Evolutionary conservation across 2,329 filamentous ascomycete species (phyloP).

Genomic region (Alternaria consortialis): DNA sequence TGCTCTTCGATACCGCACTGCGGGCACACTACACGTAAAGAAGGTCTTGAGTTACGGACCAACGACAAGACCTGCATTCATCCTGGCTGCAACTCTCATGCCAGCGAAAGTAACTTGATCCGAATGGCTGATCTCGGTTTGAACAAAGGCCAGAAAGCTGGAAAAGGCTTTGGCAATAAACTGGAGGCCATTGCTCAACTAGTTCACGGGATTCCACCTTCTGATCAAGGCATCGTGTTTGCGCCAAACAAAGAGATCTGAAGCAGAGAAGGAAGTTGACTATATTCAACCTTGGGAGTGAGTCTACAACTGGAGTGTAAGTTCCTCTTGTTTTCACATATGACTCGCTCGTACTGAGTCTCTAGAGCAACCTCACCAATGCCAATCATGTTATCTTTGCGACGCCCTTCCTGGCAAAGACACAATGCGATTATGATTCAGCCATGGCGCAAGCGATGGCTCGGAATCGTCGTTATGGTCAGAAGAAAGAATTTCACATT

Average conservation of each 20-base stretch:
- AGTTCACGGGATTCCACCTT: slow-evolving; percentile 54
- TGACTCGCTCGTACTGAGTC: background rate
- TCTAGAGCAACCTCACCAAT: slow-evolving; percentile 65
- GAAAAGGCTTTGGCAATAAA: slow-evolving; percentile 42
- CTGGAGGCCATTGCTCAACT: slow-evolving; percentile 32
- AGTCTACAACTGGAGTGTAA: slow-evolving; percentile 68
- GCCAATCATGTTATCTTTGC: slow-evolving; percentile 73
- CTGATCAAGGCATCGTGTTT: slow-evolving; percentile 43
- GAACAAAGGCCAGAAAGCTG: slow-evolving; percentile 23
- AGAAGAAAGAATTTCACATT: slow-evolving; percentile 65
- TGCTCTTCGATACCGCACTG: slow-evolving; percentile 37
- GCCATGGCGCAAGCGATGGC: slow-evolving; percentile 72
- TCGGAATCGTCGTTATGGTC: slow-evolving; percentile 66
- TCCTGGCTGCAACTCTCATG: slow-evolving; percentile 27
- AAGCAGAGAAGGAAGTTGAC: slow-evolving; percentile 58
- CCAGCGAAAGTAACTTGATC: slow-evolving; percentile 32
- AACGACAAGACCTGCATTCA: slow-evolving; percentile 35
- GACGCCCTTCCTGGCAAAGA: slow-evolving; percentile 61
- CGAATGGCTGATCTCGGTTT: slow-evolving; percentile 31
- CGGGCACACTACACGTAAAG: slow-evolving; percentile 38
- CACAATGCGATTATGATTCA: slow-evolving; percentile 64
- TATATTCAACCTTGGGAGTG: slow-evolving; percentile 65
- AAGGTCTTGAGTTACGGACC: slow-evolving; percentile 33
- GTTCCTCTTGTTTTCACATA: slow-evolving; percentile 30
- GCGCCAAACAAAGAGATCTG: slow-evolving; percentile 31